Base-by-base conservation (phyloP, 2,329 filamentous ascomycete genomes). In the Cryphonectria parasitica region DNA sequence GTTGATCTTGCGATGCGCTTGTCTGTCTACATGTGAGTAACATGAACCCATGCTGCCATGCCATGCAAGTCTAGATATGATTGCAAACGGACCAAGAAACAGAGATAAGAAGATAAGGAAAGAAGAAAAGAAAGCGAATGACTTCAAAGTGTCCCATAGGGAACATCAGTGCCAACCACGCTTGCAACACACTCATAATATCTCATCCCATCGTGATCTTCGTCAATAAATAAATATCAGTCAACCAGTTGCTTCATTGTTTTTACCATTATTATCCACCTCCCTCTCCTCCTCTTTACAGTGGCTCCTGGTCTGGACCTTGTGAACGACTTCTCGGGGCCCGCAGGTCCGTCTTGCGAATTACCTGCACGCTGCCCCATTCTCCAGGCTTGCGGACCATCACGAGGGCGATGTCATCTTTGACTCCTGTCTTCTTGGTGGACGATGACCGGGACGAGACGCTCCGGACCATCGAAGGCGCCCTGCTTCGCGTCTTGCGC, bases 331-430 rank as follows among this genome's bases (percentile, higher is more conserved):
- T 69, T 49, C 71, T 17, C 54, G 69, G 67, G 22, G 64, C 36
- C 8, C 67, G 25, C 63, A 73, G 8, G 15, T 73, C 72, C 60
- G 67, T 72, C 68, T 70, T 72, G 7, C 72, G 56, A 36, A 73
- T 36, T 13, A 73, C 70, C 28, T 71, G 69, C 43, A 72, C 49
- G 11, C 62, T 72, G 17, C 64, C 67, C 25, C 70, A 28, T 15
- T 73, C 72, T 49, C 64, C 67, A 15, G 72, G 52, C 11, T 72
- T 71, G 5, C 72, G 67, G 13, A 73, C 72, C 34, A 73, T 58
- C 49, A 73, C 72, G 3, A 73, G 71, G 41, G 68, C 71, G 7
- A 72, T 66, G 41, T 73, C 72, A n/a, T 73, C 70, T 66, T 68
- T 71, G 62, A 28, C 54, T 6, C 62, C 63, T 2, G n/a, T 49